Conservation (phyloP, 371 early-diverging fungal species). For the Circinella umbellata region DNA sequence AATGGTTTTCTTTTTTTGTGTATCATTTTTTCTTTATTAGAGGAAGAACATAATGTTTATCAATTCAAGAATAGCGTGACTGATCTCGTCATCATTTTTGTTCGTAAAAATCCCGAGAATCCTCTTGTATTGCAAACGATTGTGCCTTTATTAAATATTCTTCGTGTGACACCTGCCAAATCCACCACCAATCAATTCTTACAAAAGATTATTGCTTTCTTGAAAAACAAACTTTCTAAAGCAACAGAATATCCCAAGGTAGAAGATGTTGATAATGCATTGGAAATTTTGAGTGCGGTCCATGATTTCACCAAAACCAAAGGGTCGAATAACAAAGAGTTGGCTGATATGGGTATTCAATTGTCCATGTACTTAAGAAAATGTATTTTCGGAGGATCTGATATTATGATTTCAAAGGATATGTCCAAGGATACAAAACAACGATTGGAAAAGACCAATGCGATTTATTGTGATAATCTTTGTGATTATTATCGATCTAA, state of each 20-base stretch:
- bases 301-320: constrained; percentile 70
- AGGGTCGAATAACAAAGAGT: constrained; percentile 40
- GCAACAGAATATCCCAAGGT: constrained; percentile 65
- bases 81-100: constrained; percentile 80
- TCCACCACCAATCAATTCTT: constrained; percentile 69
- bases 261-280: constrained; percentile 53
- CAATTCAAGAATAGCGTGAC: constrained; percentile 91
- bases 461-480: constrained; percentile 58
- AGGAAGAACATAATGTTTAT: constrained; percentile 73
- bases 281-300: constrained; percentile 64
- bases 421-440: constrained; percentile 39
- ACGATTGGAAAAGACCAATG: constrained; percentile 33
- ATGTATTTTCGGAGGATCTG: constrained; percentile 60
- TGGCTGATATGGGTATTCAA: constrained; percentile 52
- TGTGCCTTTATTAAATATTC: constrained; percentile 69
- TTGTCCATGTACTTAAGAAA: constrained; percentile 58
- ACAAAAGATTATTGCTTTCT: constrained; percentile 65
- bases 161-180: constrained; percentile 55
- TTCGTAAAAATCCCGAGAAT: constrained; percentile 70
- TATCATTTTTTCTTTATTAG: no score
- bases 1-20: no score
- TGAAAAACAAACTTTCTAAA: constrained; percentile 68
- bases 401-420: constrained; percentile 38
- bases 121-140: constrained; percentile 75
- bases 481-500: constrained; percentile 68